Conservation (phyloP, 441 rosid genomes). For the Corymbia citriodora region DNA sequence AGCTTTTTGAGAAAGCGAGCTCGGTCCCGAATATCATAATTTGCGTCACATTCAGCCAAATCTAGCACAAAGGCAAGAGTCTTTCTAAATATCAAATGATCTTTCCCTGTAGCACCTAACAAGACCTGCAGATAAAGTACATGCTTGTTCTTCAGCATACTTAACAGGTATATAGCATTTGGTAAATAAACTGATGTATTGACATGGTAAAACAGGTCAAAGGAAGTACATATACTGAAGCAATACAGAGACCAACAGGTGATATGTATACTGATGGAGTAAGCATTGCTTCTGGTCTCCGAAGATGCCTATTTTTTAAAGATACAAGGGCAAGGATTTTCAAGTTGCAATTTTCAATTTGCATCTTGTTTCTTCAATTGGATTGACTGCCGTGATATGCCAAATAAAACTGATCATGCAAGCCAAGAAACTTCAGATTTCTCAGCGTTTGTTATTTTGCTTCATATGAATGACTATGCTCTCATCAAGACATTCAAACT, state of each 20-base stretch:
- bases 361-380: background rate
- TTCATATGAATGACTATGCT: background rate
- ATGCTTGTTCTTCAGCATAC: background rate
- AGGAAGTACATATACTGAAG: background rate
- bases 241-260: background rate
- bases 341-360: background rate
- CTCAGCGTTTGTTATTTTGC: background rate
- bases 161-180: background rate
- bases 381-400: background rate
- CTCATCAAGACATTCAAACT: background rate
- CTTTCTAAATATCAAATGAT: conserved; percentile 38
- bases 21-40: conserved; percentile 93
- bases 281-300: background rate
- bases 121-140: conserved; percentile 43
- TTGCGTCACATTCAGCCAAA: conserved; percentile 77
- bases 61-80: conserved; percentile 71
- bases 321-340: background rate
- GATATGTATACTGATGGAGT: background rate
- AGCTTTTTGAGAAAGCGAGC: conserved; percentile 75
- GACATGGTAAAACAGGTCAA: background rate
- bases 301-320: background rate
- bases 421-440: background rate
- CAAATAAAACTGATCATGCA: background rate
- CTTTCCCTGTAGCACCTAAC: conserved; percentile 40
- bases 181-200: background rate